phyloP scores from a whole-genome alignment of 140 eudicot genomes.

The Oenanthe javanica region DNA sequence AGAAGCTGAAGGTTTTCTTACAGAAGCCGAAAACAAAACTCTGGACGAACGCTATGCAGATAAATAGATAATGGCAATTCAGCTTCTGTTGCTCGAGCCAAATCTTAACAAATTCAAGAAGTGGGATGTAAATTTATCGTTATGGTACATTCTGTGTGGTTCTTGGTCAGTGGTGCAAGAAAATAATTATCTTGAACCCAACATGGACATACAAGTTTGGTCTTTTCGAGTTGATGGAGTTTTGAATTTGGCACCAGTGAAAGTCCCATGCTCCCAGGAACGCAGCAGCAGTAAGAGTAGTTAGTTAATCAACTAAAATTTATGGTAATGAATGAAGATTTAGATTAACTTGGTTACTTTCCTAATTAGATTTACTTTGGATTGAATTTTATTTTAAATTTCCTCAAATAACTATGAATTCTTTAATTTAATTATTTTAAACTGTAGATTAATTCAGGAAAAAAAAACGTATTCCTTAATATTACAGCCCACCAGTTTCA shows the following conservation, averaged over 20 bases:
- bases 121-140: background rate
- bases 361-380: background rate
- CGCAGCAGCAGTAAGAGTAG: too few relatives aligned
- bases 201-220: background rate
- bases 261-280: background rate
- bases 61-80: too few relatives aligned
- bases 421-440: too few relatives aligned
- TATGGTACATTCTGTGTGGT: background rate
- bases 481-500: too few relatives aligned
- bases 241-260: background rate
- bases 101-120: background rate
- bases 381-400: background rate
- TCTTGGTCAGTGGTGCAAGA: background rate
- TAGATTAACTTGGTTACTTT: background rate
- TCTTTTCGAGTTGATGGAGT: background rate
- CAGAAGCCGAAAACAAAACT: background rate
- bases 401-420: too few relatives aligned
- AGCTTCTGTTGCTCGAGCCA: background rate
- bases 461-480: too few relatives aligned
- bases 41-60: background rate
- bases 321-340: too few relatives aligned
- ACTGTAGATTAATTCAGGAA: too few relatives aligned
- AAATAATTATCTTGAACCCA: background rate
- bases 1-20: background rate
- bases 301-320: background rate